These are phyloP conservation scores for Pezicula carpinea DNA, from an alignment of 2,329 filamentous ascomycete genomes.

Conservation along the genomic window DNA sequence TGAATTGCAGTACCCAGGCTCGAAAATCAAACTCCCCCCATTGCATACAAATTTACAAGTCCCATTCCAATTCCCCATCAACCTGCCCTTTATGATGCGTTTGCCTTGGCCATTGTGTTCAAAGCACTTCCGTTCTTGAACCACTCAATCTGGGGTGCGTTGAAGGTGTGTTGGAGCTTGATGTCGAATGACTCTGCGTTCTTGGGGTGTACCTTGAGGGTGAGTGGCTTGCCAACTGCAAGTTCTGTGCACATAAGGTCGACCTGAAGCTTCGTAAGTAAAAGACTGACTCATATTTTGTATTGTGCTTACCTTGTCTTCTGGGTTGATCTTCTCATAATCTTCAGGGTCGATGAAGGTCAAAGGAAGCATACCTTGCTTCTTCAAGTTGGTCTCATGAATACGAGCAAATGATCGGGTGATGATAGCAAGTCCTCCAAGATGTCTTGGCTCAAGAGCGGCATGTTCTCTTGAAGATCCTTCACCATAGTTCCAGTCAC, in stretches of 20 bases:
- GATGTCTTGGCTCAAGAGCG: slow-evolving; percentile 93
- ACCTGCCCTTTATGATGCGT: slow-evolving; percentile 11
- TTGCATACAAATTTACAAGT: slow-evolving; percentile 3
- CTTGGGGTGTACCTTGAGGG: slow-evolving; percentile 87
- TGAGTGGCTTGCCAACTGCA: slow-evolving; percentile 87
- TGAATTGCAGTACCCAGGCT: slow-evolving; percentile 1
- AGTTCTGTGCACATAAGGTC: slow-evolving; percentile 87
- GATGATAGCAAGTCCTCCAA: slow-evolving; percentile 96
- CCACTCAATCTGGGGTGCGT: slow-evolving; percentile 96
- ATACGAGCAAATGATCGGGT: slow-evolving; percentile 96
- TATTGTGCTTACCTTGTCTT: slow-evolving; percentile 61
- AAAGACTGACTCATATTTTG: not conserved
- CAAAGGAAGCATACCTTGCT: slow-evolving; percentile 99
- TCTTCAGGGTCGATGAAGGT: slow-evolving; percentile 93
- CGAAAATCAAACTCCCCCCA: slow-evolving; percentile 2
- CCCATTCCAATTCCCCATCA: slow-evolving; percentile 4
- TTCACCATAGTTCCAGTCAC: slow-evolving; percentile 99
- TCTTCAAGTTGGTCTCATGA: slow-evolving; percentile 99
- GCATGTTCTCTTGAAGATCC: slow-evolving; percentile 97
- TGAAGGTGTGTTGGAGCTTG: slow-evolving; percentile 92
- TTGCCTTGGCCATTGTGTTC: slow-evolving; percentile 92
- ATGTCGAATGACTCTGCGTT: slow-evolving; percentile 77
- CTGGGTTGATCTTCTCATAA: slow-evolving; percentile 93
- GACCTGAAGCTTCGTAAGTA: slow-evolving; percentile 39
- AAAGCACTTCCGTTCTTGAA: slow-evolving; percentile 97